phyloP scores from a whole-genome alignment of 2,329 filamentous ascomycete genomes.

The Penicillium rolfsii region DNA sequence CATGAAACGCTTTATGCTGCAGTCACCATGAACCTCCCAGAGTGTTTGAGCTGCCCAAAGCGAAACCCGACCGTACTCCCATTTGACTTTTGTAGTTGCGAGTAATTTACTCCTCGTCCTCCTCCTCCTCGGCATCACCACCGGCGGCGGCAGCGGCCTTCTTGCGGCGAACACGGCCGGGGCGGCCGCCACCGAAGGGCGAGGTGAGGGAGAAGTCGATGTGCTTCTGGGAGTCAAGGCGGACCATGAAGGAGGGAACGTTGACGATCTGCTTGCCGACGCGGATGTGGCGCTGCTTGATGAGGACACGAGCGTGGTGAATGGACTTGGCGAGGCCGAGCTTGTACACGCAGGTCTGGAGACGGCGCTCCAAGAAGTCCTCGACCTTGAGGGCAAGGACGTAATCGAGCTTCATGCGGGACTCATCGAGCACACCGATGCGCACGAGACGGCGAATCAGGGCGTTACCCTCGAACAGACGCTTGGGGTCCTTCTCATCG shows the following conservation, averaged over 20 bases:
- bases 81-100: constrained; percentile 31
- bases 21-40: constrained; percentile 42
- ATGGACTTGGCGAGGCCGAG: constrained; percentile 99
- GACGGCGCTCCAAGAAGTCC: constrained; percentile 99
- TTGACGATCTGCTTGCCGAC: constrained; percentile 99
- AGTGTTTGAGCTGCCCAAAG: constrained; percentile 37
- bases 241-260: constrained; percentile 98
- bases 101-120: constrained; percentile 69
- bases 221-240: constrained; percentile 99
- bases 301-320: constrained; percentile 99
- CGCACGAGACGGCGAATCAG: constrained; percentile 99
- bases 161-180: constrained; percentile 98
- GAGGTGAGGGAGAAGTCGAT: constrained; percentile 98
- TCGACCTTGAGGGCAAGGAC: constrained; percentile 98
- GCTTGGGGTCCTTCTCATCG: constrained; percentile 99
- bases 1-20: constrained; percentile 44
- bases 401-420: constrained; percentile 99
- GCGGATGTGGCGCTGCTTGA: constrained; percentile 98
- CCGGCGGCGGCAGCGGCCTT: constrained; percentile 96
- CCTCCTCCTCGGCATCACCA: constrained; percentile 66
- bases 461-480: constrained; percentile 99
- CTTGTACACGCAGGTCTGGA: constrained; percentile 99
- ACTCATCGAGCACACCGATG: constrained; percentile 99
- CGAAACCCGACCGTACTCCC: constrained; percentile 45
- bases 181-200: constrained; percentile 95